phyloP scores from a whole-genome alignment of 768 basidiomycete species.

The Boletus subcaerulescens region DNA sequence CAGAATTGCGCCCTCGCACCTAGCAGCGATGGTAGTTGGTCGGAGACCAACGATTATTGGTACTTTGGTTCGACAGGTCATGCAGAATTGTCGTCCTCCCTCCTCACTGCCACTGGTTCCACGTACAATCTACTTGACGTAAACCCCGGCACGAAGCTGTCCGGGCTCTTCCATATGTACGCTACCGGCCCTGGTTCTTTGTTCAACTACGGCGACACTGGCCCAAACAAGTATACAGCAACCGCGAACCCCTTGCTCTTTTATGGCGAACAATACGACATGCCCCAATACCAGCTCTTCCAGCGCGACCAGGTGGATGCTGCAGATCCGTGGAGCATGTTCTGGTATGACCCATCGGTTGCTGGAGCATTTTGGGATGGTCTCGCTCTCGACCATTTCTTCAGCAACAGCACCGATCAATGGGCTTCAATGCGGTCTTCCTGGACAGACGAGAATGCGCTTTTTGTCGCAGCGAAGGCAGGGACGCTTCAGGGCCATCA shows the following conservation, averaged over 20 bases:
- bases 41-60: conserved; percentile 94
- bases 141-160: conserved; percentile 70
- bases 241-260: conserved; percentile 89
- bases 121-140: conserved; percentile 65
- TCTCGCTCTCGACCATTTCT: conserved; percentile 77
- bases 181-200: conserved; percentile 78
- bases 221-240: conserved; percentile 90
- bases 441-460: conserved; percentile 84
- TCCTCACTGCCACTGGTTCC: conserved; percentile 83
- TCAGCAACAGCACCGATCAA: conserved; percentile 65
- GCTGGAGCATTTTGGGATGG: conserved; percentile 92
- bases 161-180: conserved; percentile 90
- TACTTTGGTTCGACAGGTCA: conserved; percentile 91
- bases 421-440: conserved; percentile 92
- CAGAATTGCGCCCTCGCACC: conserved; percentile 68
- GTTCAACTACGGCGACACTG: conserved; percentile 63
- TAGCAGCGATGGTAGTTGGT: conserved; percentile 81
- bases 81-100: conserved; percentile 83
- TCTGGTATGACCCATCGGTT: conserved; percentile 89
- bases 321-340: conserved; percentile 82
- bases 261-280: conserved; percentile 65
- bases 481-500: conserved; percentile 80
- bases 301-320: conserved; percentile 89
- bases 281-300: conserved; percentile 77
- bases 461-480: conserved; percentile 88